Percentiles rank a stretch among this genome's conserved stretches.
phyloP scores from a whole-genome alignment of 2,329 filamentous ascomycete genomes.

The Arachnomyces sp. region DNA sequence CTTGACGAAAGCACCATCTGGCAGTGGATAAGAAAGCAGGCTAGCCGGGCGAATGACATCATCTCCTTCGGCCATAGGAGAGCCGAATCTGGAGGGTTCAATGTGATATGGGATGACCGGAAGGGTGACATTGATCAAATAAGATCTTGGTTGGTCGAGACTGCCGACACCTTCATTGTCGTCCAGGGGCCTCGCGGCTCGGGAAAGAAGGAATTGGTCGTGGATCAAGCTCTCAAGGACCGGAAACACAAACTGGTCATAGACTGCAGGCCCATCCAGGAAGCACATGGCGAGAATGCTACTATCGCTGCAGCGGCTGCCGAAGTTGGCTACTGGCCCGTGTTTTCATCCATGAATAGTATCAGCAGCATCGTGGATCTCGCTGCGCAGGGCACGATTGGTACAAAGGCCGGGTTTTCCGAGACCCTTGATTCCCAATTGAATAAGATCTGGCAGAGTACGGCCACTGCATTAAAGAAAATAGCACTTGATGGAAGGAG shows the following conservation, averaged over 20 bases:
- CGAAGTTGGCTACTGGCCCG: slow-evolving; percentile 80
- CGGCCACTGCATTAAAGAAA: slow-evolving; percentile 66
- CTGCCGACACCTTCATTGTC: slow-evolving; percentile 84
- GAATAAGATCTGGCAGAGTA: slow-evolving; percentile 80
- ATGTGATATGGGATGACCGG: slow-evolving; percentile 80
- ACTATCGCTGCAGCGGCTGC: slow-evolving; percentile 74
- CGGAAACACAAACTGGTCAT: slow-evolving; percentile 72
- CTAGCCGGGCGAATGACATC: slow-evolving; percentile 35
- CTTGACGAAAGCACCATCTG: slow-evolving; percentile 65
- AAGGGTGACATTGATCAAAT: slow-evolving; percentile 74
- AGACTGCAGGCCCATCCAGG: slow-evolving; percentile 88
- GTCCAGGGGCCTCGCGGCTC: slow-evolving; percentile 87
- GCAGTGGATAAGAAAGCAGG: slow-evolving; percentile 69
- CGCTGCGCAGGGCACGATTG: slow-evolving; percentile 86
- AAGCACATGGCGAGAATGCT: slow-evolving; percentile 76
- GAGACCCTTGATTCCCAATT: slow-evolving; percentile 86
- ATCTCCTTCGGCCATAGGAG: slow-evolving; percentile 38
- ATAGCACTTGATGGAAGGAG: slow-evolving; percentile 63
- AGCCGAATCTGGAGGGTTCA: slow-evolving; percentile 59
- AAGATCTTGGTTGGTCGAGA: slow-evolving; percentile 77
- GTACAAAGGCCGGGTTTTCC: slow-evolving; percentile 87
- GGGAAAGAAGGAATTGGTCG: slow-evolving; percentile 78
- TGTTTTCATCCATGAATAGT: slow-evolving; percentile 95
- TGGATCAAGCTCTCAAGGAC: slow-evolving; percentile 72
- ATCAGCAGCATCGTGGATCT: slow-evolving; percentile 87